Evolutionary conservation across 257 asterid species (phyloP).

Genomic region (Scutellaria galericulata): DNA sequence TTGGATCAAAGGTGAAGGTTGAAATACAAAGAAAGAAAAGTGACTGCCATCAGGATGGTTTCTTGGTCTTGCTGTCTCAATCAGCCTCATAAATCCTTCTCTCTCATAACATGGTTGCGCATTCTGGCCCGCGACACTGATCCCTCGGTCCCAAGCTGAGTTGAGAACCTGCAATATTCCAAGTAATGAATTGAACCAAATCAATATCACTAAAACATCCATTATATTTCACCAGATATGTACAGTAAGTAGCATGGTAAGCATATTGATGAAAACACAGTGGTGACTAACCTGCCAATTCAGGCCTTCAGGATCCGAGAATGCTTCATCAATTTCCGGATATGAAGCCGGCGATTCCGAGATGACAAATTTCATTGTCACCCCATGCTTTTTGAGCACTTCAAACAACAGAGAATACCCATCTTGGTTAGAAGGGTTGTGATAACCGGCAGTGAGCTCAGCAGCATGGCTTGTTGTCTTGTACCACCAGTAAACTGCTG

Average conservation of each 20-base stretch:
- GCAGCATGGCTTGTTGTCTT: constrained; percentile 77
- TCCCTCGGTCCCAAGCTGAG: constrained; percentile 67
- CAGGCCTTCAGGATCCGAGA: constrained; percentile 64
- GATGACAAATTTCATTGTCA: constrained; percentile 50
- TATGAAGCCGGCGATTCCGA: constrained; percentile 49
- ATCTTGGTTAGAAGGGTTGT: constrained; percentile 64
- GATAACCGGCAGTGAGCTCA: constrained; percentile 78
- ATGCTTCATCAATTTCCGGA: constrained; percentile 54
- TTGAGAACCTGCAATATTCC: constrained; percentile 56
- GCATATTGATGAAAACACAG: too few species aligned
- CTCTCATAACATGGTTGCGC: constrained; percentile 54
- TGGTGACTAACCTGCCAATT: constrained; percentile 62
- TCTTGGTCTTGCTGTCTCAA: constrained; percentile 65
- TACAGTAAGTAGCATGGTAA: too few species aligned
- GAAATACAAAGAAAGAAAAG: constrained; percentile 58
- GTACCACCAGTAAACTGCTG: constrained; percentile 79
- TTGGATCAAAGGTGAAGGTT: constrained; percentile 54
- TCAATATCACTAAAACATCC: not conserved
- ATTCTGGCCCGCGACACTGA: constrained; percentile 67
- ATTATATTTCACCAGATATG: too few species aligned
- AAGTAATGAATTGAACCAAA: not conserved
- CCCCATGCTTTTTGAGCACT: constrained; percentile 58
- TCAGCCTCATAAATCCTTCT: constrained; percentile 58
- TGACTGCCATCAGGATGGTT: constrained; percentile 64
- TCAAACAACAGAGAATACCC: constrained; percentile 64